phyloP scores from a whole-genome alignment of 2,329 filamentous ascomycete genomes.

The Paramyrothecium sp. region DNA sequence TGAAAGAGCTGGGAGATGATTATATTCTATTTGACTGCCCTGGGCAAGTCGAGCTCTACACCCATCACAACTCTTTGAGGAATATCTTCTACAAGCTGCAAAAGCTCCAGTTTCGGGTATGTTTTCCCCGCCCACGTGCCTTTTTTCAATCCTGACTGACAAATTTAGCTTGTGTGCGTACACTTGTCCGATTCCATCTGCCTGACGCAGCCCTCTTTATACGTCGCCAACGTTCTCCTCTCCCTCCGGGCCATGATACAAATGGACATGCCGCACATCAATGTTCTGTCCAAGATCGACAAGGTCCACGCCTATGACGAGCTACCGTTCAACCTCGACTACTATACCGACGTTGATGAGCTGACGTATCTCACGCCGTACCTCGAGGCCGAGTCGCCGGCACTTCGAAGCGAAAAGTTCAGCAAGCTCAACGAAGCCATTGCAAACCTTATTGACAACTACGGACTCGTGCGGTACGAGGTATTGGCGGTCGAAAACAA shows the following conservation, averaged over 20 bases:
- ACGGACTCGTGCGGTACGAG: conserved; percentile 87
- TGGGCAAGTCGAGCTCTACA: conserved; percentile 95
- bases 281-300: conserved; percentile 97
- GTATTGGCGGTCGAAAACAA: conserved; percentile 96
- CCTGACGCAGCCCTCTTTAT: conserved; percentile 88
- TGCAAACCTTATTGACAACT: conserved; percentile 82
- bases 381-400: conserved; percentile 75
- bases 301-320: conserved; percentile 83
- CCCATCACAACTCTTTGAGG: conserved; percentile 86
- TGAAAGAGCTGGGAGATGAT: conserved; percentile 81
- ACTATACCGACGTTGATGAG: conserved; percentile 96
- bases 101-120: conserved; percentile 87
- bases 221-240: conserved; percentile 90
- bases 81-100: conserved; percentile 90
- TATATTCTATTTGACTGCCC: conserved; percentile 96
- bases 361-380: conserved; percentile 79
- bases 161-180: conserved; percentile 76
- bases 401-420: conserved; percentile 72
- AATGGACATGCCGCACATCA: conserved; percentile 94
- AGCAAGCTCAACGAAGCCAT: conserved; percentile 82
- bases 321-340: conserved; percentile 93
- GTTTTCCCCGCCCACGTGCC: conserved; percentile 23
- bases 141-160: conserved; percentile 9
- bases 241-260: conserved; percentile 96
- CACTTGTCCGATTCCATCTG: conserved; percentile 94